phyloP scores from a whole-genome alignment of 164 flowering plant species.

The Kalanchoe fedtschenkoi region DNA sequence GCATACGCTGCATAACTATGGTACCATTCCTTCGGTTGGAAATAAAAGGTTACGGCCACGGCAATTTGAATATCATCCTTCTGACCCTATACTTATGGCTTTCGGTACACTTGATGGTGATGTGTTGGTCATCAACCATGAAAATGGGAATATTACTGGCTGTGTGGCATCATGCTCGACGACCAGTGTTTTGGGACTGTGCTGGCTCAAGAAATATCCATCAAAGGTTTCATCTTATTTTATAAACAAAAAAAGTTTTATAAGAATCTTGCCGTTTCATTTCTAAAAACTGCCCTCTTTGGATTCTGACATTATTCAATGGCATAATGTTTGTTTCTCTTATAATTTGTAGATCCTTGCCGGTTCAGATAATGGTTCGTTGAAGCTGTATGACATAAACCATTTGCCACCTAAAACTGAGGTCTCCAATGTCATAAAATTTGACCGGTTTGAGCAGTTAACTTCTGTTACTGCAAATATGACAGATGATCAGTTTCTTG shows the following conservation, averaged over 20 bases:
- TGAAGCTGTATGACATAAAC: slow-evolving; percentile 60
- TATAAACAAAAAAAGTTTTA: too few relatives aligned
- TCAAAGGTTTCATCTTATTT: slow-evolving; percentile 31
- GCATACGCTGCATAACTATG: slow-evolving; percentile 38
- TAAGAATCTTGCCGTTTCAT: too few relatives aligned
- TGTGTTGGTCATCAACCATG: slow-evolving; percentile 51
- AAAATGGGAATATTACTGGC: slow-evolving; percentile 35
- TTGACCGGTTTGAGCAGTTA: slow-evolving; percentile 75
- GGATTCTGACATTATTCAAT: too few relatives aligned
- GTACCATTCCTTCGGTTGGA: slow-evolving; percentile 20
- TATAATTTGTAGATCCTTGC: slow-evolving; percentile 48
- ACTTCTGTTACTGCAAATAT: slow-evolving; percentile 90
- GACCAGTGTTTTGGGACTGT: slow-evolving; percentile 46
- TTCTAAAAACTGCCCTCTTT: too few relatives aligned
- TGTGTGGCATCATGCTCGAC: slow-evolving; percentile 29
- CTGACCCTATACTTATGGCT: slow-evolving; percentile 46
- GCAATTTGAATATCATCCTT: slow-evolving; percentile 76
- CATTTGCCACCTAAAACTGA: too few relatives aligned
- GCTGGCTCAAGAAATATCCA: slow-evolving; percentile 57
- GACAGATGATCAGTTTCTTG: slow-evolving; percentile 66
- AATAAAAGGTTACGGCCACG: slow-evolving; percentile 63
- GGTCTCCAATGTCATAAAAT: too few relatives aligned
- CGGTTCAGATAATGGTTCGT: slow-evolving; percentile 80
- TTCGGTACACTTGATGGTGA: slow-evolving; percentile 72
- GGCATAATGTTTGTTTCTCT: too few relatives aligned